A percentile compares a stretch with the other conserved stretches of the same genome.
phyloP scores from a whole-genome alignment of 805 yeast genomes.

The Metschnikowia amazonensis region DNA sequence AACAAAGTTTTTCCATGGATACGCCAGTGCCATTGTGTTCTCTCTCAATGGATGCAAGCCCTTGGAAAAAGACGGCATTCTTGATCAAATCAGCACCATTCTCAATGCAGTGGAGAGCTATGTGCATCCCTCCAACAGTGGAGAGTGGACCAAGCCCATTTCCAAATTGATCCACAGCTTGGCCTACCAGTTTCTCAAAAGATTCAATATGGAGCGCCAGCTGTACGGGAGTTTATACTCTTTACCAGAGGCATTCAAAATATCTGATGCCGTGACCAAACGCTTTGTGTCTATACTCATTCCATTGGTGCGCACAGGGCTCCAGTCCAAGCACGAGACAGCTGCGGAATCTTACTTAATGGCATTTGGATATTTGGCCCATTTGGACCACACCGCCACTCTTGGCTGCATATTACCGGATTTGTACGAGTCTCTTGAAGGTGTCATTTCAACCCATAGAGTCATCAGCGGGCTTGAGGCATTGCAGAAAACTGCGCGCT shows the following conservation, averaged over 20 bases:
- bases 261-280: conserved; percentile 31
- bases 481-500: conserved; percentile 61
- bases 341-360: conserved; percentile 56
- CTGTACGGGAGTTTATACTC: conserved; percentile 23
- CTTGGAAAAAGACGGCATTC: conserved; percentile 40
- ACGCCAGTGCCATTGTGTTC: conserved; percentile 48
- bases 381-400: conserved; percentile 52
- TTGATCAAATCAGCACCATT: conserved; percentile 51
- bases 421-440: conserved; percentile 70
- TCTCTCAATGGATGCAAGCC: conserved; percentile 54
- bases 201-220: conserved; percentile 49
- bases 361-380: conserved; percentile 60
- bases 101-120: conserved; percentile 73
- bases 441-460: conserved; percentile 74
- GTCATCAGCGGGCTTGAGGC: conserved; percentile 67
- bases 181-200: conserved; percentile 55
- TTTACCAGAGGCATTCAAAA: conserved; percentile 30
- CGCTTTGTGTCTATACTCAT: conserved; percentile 50
- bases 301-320: conserved; percentile 59
- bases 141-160: conserved; percentile 76
- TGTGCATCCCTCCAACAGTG: conserved; percentile 90
- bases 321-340: conserved; percentile 67
- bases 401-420: conserved; percentile 59
- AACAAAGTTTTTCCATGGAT: conserved; percentile 41
- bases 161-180: conserved; percentile 62